These are phyloP conservation scores for Hemisphaericaspora lyxosophila DNA, from an alignment of 1,139 yeast genomes.

Conservation along the genomic window DNA sequence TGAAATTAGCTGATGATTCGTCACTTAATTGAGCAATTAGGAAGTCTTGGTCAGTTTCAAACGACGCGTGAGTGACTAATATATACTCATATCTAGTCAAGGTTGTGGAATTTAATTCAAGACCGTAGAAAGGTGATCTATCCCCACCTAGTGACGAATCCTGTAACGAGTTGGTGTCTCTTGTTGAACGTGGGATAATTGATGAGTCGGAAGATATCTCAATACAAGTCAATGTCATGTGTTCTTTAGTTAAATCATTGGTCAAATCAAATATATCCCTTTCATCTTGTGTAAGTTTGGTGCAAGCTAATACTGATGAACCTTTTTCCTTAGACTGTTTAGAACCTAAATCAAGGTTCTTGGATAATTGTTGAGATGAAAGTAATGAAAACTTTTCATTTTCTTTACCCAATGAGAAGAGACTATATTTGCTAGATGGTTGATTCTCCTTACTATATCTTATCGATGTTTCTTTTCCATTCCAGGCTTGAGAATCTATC, in stretches of 20 bases:
- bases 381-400: slow-evolving; percentile 9
- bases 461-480: neutral
- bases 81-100: slow-evolving; percentile 46
- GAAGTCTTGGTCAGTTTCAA: slow-evolving; percentile 27
- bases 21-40: slow-evolving; percentile 33
- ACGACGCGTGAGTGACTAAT: slow-evolving; percentile 36
- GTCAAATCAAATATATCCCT: slow-evolving; percentile 21
- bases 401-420: slow-evolving; percentile 1
- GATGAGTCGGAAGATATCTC: slow-evolving; percentile 36
- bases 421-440: neutral
- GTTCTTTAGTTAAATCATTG: slow-evolving; percentile 19
- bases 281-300: slow-evolving; percentile 5
- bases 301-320: slow-evolving; percentile 17
- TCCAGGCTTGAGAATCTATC: neutral
- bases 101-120: slow-evolving; percentile 36
- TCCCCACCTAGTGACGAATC: slow-evolving; percentile 57
- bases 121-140: slow-evolving; percentile 44
- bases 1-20: slow-evolving; percentile 20
- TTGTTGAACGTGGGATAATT: slow-evolving; percentile 47
- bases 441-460: neutral
- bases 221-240: slow-evolving; percentile 37
- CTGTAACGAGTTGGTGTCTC: slow-evolving; percentile 27
- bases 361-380: slow-evolving; percentile 7
- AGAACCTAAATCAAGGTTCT: neutral
- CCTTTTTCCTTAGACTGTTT: neutral